phyloP scores from a whole-genome alignment of 2,329 filamentous ascomycete species.

The Penicillium sp. region DNA sequence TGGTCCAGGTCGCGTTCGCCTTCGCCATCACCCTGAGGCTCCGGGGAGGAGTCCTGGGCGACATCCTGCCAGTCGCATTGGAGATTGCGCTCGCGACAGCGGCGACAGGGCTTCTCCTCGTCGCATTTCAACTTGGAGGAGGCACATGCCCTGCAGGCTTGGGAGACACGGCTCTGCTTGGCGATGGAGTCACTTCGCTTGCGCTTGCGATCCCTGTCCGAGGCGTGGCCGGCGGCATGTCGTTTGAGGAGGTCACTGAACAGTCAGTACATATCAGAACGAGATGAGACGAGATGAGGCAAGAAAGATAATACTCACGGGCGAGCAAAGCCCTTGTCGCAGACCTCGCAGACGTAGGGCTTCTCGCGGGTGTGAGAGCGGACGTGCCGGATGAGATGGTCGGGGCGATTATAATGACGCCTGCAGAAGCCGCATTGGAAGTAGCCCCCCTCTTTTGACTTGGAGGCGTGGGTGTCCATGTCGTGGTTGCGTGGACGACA shows the following conservation, averaged over 20 bases:
- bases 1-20: no score
- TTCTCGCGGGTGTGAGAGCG: constrained; percentile 47
- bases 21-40: no score
- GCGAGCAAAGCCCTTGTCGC: constrained; percentile 37
- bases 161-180: constrained; percentile 46
- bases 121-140: constrained; percentile 58
- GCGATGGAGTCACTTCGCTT: constrained; percentile 23
- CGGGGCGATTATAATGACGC: constrained; percentile 56
- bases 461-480: constrained; percentile 9
- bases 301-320: constrained; percentile 27
- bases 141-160: constrained; percentile 59
- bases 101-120: constrained; percentile 58
- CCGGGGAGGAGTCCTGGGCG: constrained; percentile 23
- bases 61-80: constrained; percentile 43
- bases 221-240: constrained; percentile 46
- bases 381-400: constrained; percentile 59
- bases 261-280: background rate
- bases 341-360: constrained; percentile 38
- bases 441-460: constrained; percentile 27
- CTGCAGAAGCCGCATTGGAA: constrained; percentile 59
- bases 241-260: constrained; percentile 54
- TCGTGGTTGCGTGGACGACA: background rate
- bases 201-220: constrained; percentile 42
- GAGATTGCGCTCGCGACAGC: constrained; percentile 56
- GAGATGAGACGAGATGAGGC: background rate